Conservation (phyloP, 2,329 filamentous ascomycete species). For the Fusarium incarnatum region DNA sequence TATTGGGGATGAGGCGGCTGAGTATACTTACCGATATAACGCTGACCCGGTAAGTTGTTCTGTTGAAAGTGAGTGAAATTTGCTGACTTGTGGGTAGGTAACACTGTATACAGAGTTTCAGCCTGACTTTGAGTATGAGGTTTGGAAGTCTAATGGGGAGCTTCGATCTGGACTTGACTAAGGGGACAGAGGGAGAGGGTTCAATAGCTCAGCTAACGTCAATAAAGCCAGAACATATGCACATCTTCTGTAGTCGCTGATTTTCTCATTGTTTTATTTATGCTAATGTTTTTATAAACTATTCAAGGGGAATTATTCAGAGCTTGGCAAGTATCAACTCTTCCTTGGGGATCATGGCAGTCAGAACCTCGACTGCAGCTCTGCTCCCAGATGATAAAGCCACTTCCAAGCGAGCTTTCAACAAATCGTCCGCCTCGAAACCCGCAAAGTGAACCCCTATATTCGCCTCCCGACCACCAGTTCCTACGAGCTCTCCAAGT, state of each 20-base stretch:
- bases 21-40: conserved; percentile 53
- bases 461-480: not conserved
- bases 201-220: not conserved
- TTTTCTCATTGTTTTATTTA: too few species aligned
- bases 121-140: conserved; percentile 51
- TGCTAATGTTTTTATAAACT: not conserved
- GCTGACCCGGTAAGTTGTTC: conserved; percentile 45
- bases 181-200: not conserved
- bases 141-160: conserved; percentile 48
- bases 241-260: not conserved
- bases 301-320: not conserved
- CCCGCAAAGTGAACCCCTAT: not conserved
- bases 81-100: conserved; percentile 37
- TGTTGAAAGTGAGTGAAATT: rapidly evolving
- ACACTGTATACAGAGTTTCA: conserved; percentile 52
- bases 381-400: not conserved
- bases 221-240: not conserved
- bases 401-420: not conserved
- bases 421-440: not conserved
- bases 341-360: not conserved
- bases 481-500: too few species aligned
- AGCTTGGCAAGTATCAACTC: not conserved
- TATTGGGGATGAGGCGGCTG: conserved; percentile 55
- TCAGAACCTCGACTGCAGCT: not conserved
- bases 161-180: conserved; percentile 29